Evolutionary conservation across 805 yeast species (phyloP).

Genomic region (Candida tibetensis): DNA sequence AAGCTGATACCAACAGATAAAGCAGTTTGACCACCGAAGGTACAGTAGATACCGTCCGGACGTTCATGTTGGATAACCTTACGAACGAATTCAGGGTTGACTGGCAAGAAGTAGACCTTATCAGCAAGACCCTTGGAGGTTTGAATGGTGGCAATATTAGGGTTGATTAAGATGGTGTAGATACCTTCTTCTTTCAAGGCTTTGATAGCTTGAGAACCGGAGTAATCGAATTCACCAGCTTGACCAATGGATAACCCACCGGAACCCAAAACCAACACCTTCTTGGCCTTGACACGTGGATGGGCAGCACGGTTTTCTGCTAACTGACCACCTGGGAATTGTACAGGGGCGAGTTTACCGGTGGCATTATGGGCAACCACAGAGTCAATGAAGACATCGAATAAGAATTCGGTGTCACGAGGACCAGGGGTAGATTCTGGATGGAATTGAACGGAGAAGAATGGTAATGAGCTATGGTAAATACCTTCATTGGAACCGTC

Average conservation of each 20-base stretch:
- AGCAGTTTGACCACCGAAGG: conserved; percentile 99
- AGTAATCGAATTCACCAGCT: conserved; percentile 99
- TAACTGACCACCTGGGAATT: conserved; percentile 84
- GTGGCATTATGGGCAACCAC: conserved; percentile 64
- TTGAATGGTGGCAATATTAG: conserved; percentile 97
- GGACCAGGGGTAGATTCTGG: conserved; percentile 99
- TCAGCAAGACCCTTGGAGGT: conserved; percentile 98
- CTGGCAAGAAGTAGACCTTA: conserved; percentile 97
- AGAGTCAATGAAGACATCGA: conserved; percentile 85
- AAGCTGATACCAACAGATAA: conserved; percentile 91
- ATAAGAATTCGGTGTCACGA: conserved; percentile 95
- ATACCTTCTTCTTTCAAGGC: conserved; percentile 98
- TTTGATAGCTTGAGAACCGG: conserved; percentile 98
- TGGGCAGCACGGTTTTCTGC: conserved; percentile 72
- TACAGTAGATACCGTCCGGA: conserved; percentile 95
- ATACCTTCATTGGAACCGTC: conserved; percentile 99
- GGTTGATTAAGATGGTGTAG: conserved; percentile 92
- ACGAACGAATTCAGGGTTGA: conserved; percentile 92
- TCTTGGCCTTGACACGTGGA: conserved; percentile 82
- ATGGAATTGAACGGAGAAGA: conserved; percentile 97
- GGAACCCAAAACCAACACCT: conserved; percentile 91
- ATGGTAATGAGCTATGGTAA: conserved; percentile 82
- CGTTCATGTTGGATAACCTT: conserved; percentile 92
- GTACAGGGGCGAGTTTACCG: conserved; percentile 63
- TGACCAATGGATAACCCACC: conserved; percentile 99